A percentile compares a stretch with the other conserved stretches of the same genome.
phyloP scores from a whole-genome alignment of 108 stramenopile genomes.

The Nannochloropsis salina region DNA sequence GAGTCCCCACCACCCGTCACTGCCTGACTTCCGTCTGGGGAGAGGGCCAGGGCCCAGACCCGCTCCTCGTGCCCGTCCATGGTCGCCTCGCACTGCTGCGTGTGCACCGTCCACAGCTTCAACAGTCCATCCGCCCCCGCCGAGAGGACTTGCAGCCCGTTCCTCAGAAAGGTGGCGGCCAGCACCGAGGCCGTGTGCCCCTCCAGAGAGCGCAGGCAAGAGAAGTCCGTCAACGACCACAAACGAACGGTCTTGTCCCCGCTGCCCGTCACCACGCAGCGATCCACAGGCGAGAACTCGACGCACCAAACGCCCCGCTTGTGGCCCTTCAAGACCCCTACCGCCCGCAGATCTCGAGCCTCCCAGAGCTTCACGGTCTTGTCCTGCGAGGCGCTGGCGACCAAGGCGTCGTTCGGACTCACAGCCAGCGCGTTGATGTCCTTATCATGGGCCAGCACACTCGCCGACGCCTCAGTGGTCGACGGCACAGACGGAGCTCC shows the following conservation, averaged over 20 bases:
- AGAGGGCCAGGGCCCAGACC: conserved; percentile 83
- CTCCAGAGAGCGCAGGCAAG: conserved; percentile 83
- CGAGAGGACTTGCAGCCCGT: conserved; percentile 68
- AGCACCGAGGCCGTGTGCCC: conserved; percentile 86
- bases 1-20: conserved; percentile 87
- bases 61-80: conserved; percentile 82
- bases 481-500: conserved; percentile 70
- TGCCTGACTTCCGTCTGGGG: neutral
- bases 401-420: conserved; percentile 86
- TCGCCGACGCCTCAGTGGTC: conserved; percentile 48
- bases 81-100: conserved; percentile 85
- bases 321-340: conserved; percentile 74
- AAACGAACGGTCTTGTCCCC: conserved; percentile 87
- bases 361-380: conserved; percentile 84
- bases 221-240: conserved; percentile 80
- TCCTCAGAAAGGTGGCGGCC: conserved; percentile 58
- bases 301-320: conserved; percentile 88
- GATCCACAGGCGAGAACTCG: conserved; percentile 83
- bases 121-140: conserved; percentile 87
- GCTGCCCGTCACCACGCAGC: conserved; percentile 81
- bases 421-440: conserved; percentile 89
- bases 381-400: conserved; percentile 93
- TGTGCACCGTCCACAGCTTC: conserved; percentile 88
- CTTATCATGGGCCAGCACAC: conserved; percentile 60
- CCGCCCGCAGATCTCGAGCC: conserved; percentile 64